phyloP scores from a whole-genome alignment of 2,329 filamentous ascomycete species.

The Exophiala dermatitidis region DNA sequence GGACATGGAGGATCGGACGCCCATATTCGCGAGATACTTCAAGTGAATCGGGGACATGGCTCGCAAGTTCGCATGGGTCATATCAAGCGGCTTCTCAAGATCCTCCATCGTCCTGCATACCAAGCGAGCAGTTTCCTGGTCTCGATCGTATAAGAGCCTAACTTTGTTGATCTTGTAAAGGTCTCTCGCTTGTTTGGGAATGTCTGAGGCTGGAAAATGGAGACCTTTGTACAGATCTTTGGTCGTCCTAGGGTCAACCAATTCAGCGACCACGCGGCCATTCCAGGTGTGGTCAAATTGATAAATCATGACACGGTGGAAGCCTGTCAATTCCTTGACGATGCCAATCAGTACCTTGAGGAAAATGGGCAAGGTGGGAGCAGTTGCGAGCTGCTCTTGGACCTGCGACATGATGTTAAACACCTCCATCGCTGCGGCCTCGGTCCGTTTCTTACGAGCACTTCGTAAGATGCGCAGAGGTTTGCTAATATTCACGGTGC shows the following conservation, averaged over 20 bases:
- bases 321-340: slow-evolving; percentile 81
- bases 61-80: slow-evolving; percentile 75
- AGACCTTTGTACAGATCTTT: slow-evolving; percentile 80
- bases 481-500: slow-evolving; percentile 66
- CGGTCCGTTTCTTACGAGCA: slow-evolving; percentile 66
- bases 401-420: slow-evolving; percentile 90
- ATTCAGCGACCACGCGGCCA: slow-evolving; percentile 77
- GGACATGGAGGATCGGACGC: slow-evolving; percentile 87
- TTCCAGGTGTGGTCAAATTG: slow-evolving; percentile 81
- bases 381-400: slow-evolving; percentile 73
- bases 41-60: slow-evolving; percentile 88
- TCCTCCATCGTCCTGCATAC: slow-evolving; percentile 72
- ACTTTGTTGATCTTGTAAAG: slow-evolving; percentile 87
- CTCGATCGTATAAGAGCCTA: slow-evolving; percentile 76
- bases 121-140: slow-evolving; percentile 68
- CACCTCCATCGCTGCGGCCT: slow-evolving; percentile 84
- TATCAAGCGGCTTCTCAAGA: slow-evolving; percentile 66
- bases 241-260: slow-evolving; percentile 72
- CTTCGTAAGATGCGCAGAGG: slow-evolving; percentile 70
- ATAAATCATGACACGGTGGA: slow-evolving; percentile 88
- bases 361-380: slow-evolving; percentile 63
- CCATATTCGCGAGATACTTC: slow-evolving; percentile 84
- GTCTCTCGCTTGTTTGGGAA: slow-evolving; percentile 77
- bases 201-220: slow-evolving; percentile 82
- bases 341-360: slow-evolving; percentile 77